phyloP scores from a whole-genome alignment of 2,329 filamentous ascomycete species.

The Epichloe sp. region DNA sequence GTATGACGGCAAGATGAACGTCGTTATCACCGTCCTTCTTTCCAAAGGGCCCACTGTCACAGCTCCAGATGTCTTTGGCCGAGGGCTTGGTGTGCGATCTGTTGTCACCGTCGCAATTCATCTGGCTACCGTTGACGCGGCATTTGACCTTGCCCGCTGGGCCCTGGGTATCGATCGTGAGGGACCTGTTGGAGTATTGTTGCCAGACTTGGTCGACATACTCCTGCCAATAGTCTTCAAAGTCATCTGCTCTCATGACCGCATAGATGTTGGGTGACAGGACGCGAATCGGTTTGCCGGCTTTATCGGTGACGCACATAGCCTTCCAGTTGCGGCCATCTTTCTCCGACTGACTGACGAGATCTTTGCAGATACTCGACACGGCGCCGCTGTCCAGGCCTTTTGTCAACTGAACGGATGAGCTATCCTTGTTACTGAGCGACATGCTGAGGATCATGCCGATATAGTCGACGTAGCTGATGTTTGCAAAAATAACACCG shows the following conservation, averaged over 20 bases:
- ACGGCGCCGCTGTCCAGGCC: conserved; percentile 26
- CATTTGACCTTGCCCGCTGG: conserved; percentile 26
- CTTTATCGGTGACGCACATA: conserved; percentile 26
- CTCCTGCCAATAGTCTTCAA: conserved; percentile 28
- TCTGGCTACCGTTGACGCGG: conserved; percentile 19
- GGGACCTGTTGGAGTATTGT: conserved; percentile 23
- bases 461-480: conserved; percentile 39
- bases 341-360: conserved; percentile 21
- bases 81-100: conserved; percentile 29
- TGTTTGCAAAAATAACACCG: conserved; percentile 31
- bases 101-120: conserved; percentile 30
- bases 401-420: conserved; percentile 23
- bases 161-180: conserved; percentile 31
- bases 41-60: conserved; percentile 34
- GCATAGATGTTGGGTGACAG: conserved; percentile 31
- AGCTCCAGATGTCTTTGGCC: conserved; percentile 35
- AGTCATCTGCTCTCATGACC: conserved; percentile 19
- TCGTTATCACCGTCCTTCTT: conserved; percentile 23
- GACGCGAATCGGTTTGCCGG: conserved; percentile 28
- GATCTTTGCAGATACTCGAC: conserved; percentile 25
- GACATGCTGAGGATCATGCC: conserved; percentile 37
- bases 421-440: conserved; percentile 22
- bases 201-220: conserved; percentile 35
- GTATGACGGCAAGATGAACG: conserved; percentile 29
- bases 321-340: conserved; percentile 31